These are phyloP conservation scores for Amylostereum areolatum DNA, from an alignment of 1,284 basidiomycete species.

Conservation along the genomic window DNA sequence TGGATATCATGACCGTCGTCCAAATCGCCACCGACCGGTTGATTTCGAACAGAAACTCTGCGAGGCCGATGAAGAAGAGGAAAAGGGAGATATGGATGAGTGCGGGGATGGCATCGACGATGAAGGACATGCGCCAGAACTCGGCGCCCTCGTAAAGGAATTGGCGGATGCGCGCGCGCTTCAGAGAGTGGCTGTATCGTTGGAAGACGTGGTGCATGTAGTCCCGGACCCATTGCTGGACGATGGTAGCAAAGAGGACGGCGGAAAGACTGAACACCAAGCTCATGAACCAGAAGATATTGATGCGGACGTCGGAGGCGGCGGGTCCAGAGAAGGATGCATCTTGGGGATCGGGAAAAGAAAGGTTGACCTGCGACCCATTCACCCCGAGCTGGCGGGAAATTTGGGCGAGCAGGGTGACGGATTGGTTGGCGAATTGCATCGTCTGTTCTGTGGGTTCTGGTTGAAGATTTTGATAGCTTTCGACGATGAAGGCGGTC, in stretches of 20 bases:
- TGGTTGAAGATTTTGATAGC: background rate
- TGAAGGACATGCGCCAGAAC: slow-evolving; percentile 6
- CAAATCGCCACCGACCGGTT: background rate
- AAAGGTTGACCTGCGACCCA: too few relatives aligned
- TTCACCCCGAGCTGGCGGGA: background rate
- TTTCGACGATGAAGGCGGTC: background rate
- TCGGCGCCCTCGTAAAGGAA: slow-evolving; percentile 8
- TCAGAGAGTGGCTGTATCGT: slow-evolving; percentile 8
- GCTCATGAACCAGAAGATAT: slow-evolving; percentile 12
- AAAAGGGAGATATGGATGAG: slow-evolving; percentile 10
- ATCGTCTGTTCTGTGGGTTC: background rate
- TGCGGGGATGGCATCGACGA: slow-evolving; percentile 9
- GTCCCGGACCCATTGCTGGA: slow-evolving; percentile 1
- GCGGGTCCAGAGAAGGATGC: background rate
- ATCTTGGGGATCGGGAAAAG: too few relatives aligned
- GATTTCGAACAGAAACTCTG: slow-evolving; percentile 3
- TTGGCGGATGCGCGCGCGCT: slow-evolving; percentile 6
- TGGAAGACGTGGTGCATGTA: slow-evolving; percentile 7
- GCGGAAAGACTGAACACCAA: slow-evolving; percentile 9
- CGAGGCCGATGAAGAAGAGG: slow-evolving; percentile 10
- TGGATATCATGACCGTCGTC: background rate
- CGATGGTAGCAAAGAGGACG: slow-evolving; percentile 6
- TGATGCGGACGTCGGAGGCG: slow-evolving; percentile 6
- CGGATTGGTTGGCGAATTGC: background rate
- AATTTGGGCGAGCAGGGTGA: background rate